Percentiles rank a stretch among this genome's conserved stretches.
phyloP scores from a whole-genome alignment of 1,284 basidiomycete species.

The Phlebopus sp. region DNA sequence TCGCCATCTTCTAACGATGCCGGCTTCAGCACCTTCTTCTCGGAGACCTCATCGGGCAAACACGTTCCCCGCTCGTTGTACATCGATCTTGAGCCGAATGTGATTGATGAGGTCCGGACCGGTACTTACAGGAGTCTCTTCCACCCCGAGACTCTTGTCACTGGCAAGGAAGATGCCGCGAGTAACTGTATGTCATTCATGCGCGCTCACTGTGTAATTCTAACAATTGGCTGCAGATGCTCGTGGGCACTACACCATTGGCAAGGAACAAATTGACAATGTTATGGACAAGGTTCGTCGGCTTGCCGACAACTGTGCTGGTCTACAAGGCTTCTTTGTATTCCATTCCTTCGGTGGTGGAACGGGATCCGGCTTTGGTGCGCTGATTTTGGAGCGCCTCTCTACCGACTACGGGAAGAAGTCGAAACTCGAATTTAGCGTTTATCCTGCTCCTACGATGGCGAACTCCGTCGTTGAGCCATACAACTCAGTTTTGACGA shows the following conservation, averaged over 20 bases:
- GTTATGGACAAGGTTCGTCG: conserved; percentile 97
- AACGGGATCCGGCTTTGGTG: conserved; percentile 98
- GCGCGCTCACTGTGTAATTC: background rate
- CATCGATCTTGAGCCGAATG: conserved; percentile 96
- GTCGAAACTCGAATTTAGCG: conserved; percentile 98
- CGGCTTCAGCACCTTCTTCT: conserved; percentile 98
- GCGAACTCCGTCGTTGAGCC: conserved; percentile 98
- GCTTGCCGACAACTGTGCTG: conserved; percentile 95
- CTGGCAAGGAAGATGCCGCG: conserved; percentile 98
- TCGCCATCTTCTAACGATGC: conserved; percentile 75
- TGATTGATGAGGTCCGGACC: conserved; percentile 95
- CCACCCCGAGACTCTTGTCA: conserved; percentile 98
- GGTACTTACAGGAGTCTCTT: conserved; percentile 96
- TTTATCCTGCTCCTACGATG: conserved; percentile 94
- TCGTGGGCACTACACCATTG: conserved; percentile 97
- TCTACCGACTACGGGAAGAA: conserved; percentile 99
- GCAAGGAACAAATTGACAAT: conserved; percentile 90
- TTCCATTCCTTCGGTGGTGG: conserved; percentile 99
- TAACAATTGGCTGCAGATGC: conserved; percentile 60
- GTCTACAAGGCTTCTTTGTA: conserved; percentile 99
- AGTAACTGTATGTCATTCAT: conserved; percentile 82
- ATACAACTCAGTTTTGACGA: conserved; percentile 98
- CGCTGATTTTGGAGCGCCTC: conserved; percentile 94
- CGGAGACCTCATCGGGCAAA: conserved; percentile 91
- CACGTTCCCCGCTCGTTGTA: conserved; percentile 98